Percentiles rank a stretch among this genome's conserved stretches.
These are phyloP conservation scores for Sphaerostilbella broomeana DNA, from an alignment of 2,329 filamentous ascomycete species.

Conservation along the genomic window DNA sequence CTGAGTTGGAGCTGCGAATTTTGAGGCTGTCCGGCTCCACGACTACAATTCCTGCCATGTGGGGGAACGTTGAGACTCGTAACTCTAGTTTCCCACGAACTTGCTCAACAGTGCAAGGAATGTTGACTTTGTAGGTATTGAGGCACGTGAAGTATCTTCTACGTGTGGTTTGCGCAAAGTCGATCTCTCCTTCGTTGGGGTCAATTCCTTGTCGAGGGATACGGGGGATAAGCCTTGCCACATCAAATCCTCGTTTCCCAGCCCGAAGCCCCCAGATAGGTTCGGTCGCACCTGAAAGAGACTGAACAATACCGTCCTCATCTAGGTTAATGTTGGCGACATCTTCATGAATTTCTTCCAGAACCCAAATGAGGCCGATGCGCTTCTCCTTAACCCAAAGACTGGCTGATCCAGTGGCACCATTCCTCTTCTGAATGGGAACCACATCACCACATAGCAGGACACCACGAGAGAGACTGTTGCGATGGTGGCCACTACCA, in stretches of 20 bases:
- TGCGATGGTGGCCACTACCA: slow-evolving; percentile 54
- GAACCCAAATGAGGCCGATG: slow-evolving; percentile 89
- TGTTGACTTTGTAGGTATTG: slow-evolving; percentile 68
- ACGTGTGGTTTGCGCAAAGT: slow-evolving; percentile 67
- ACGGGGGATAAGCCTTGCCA: slow-evolving; percentile 72
- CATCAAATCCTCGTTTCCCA: slow-evolving; percentile 60
- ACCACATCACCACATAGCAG: slow-evolving; percentile 96
- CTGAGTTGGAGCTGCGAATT: slow-evolving; percentile 88
- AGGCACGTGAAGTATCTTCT: slow-evolving; percentile 79
- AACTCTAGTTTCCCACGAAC: slow-evolving; percentile 63
- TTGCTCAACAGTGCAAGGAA: slow-evolving; percentile 77
- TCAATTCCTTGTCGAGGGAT: slow-evolving; percentile 72
- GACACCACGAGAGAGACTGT: slow-evolving; percentile 77
- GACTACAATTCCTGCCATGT: slow-evolving; percentile 95
- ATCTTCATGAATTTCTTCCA: slow-evolving; percentile 96
- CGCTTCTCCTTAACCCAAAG: slow-evolving; percentile 98
- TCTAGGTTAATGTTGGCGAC: slow-evolving; percentile 72
- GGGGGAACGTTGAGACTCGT: slow-evolving; percentile 86
- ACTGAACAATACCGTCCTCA: slow-evolving; percentile 66
- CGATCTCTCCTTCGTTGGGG: slow-evolving; percentile 63
- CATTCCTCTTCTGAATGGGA: slow-evolving; percentile 93
- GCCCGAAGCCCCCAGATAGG: slow-evolving; percentile 77
- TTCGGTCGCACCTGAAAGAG: slow-evolving; percentile 66
- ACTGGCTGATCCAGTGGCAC: slow-evolving; percentile 83
- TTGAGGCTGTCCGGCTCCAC: slow-evolving; percentile 70